A percentile compares a stretch with the other conserved stretches of the same genome.
Conservation (phyloP, 768 basidiomycete genomes). For the Leccinum sublutescens region DNA sequence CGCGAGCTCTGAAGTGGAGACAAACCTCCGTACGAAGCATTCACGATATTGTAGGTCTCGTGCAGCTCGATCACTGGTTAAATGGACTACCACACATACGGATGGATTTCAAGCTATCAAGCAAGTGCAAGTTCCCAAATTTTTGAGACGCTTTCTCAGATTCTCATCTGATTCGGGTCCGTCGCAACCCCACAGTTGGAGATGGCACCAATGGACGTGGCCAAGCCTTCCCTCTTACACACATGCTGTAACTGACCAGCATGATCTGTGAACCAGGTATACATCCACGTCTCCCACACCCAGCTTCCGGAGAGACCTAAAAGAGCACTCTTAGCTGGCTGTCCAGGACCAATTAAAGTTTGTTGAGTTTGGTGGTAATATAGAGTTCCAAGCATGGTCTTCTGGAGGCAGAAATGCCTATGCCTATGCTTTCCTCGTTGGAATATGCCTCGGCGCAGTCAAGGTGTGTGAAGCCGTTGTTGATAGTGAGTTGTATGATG, state of each 20-base stretch:
- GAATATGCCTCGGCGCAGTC: slow-evolving; percentile 4
- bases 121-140: background rate
- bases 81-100: slow-evolving; percentile 7
- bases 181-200: background rate
- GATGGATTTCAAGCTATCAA: slow-evolving; percentile 3
- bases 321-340: too few species aligned
- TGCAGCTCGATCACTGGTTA: slow-evolving; percentile 1
- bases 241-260: too few species aligned
- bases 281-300: too few species aligned
- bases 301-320: too few species aligned
- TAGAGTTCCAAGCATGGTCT: background rate
- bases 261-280: too few species aligned
- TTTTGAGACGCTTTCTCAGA: background rate
- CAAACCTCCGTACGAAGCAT: slow-evolving; percentile 2
- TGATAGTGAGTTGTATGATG: background rate
- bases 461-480: slow-evolving; percentile 1
- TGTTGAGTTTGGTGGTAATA: background rate
- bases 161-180: background rate
- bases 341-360: too few species aligned
- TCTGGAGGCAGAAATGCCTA: background rate
- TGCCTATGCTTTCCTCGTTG: slow-evolving; percentile 5
- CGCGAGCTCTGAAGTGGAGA: background rate
- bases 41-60: slow-evolving; percentile 1
- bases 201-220: too few species aligned
- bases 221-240: too few species aligned